Percentiles rank a stretch among this genome's conserved stretches.
phyloP scores from a whole-genome alignment of 805 yeast species.

The Candida ulmi region DNA sequence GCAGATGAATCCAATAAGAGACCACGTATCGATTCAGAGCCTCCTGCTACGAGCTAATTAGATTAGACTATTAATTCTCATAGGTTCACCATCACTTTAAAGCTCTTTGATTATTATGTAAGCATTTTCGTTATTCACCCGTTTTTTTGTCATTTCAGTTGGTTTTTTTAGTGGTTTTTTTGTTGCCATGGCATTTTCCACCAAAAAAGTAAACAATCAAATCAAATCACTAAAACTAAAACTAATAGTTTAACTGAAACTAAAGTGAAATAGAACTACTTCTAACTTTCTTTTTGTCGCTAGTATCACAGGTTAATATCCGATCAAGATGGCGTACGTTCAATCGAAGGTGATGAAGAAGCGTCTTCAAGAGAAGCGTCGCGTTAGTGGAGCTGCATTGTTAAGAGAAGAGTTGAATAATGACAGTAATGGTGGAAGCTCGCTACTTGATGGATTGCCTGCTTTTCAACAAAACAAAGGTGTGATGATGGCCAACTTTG shows the following conservation, averaged over 20 bases:
- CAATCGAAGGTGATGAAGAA: conserved; percentile 23
- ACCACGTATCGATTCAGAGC: conserved; percentile 15
- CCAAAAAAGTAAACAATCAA: too few species aligned
- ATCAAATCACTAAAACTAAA: too few species aligned
- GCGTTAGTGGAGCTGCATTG: conserved; percentile 28
- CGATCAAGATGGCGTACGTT: conserved; percentile 24
- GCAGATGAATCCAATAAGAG: conserved; percentile 25
- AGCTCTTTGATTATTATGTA: too few species aligned
- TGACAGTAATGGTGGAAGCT: conserved; percentile 8
- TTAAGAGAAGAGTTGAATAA: conserved; percentile 24
- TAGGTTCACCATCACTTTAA: too few species aligned
- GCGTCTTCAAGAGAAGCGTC: conserved; percentile 23
- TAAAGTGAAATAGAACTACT: too few species aligned
- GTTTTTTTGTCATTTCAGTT: too few species aligned
- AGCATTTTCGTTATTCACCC: too few species aligned
- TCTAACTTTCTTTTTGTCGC: too few species aligned
- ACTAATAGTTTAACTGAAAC: background rate
- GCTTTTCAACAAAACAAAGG: conserved; percentile 27
- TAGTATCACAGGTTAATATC: too few species aligned
- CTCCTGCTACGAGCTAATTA: background rate
- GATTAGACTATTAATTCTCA: too few species aligned
- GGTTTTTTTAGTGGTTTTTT: too few species aligned
- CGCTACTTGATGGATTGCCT: conserved; percentile 20
- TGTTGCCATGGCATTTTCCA: too few species aligned
- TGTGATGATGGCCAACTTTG: conserved; percentile 36